These are phyloP conservation scores for Alternaria incomplexa DNA, from an alignment of 2,329 filamentous ascomycete genomes.

Conservation along the genomic window DNA sequence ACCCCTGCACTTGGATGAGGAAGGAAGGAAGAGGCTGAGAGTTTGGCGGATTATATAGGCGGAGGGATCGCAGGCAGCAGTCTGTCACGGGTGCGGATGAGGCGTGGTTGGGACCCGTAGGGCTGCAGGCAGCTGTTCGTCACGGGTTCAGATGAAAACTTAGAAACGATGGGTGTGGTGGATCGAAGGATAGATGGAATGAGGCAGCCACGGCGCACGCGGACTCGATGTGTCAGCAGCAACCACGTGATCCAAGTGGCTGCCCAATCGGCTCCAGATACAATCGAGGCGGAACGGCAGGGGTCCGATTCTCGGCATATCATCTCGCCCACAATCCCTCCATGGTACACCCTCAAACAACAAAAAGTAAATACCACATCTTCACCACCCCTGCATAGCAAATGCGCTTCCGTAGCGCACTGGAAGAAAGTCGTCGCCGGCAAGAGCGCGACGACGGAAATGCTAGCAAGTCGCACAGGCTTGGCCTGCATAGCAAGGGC, in stretches of 20 bases:
- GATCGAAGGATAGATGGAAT: background rate
- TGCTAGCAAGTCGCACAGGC: background rate
- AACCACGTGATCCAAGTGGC: background rate
- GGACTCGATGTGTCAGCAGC: background rate
- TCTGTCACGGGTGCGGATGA: background rate
- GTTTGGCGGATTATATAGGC: background rate
- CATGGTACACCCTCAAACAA: background rate
- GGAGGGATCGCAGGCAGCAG: background rate
- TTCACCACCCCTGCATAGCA: background rate
- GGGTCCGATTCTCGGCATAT: background rate
- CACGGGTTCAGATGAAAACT: background rate
- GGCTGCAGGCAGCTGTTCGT: background rate
- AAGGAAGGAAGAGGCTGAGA: background rate
- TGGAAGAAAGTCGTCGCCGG: background rate
- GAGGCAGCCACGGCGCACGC: background rate
- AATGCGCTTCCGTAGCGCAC: background rate
- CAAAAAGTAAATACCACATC: background rate
- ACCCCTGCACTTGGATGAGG: background rate
- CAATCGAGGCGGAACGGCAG: background rate
- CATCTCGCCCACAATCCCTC: background rate
- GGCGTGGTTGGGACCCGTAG: background rate
- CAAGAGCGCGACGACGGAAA: slow-evolving; percentile 1
- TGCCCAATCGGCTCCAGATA: background rate
- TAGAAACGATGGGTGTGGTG: background rate
- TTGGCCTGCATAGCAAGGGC: slow-evolving; percentile 2